Evolutionary conservation across 73 alveolate species (phyloP), one percentile per base, ranked within the genome.

Genomic region (Paramecium tetraurelia): DNA sequence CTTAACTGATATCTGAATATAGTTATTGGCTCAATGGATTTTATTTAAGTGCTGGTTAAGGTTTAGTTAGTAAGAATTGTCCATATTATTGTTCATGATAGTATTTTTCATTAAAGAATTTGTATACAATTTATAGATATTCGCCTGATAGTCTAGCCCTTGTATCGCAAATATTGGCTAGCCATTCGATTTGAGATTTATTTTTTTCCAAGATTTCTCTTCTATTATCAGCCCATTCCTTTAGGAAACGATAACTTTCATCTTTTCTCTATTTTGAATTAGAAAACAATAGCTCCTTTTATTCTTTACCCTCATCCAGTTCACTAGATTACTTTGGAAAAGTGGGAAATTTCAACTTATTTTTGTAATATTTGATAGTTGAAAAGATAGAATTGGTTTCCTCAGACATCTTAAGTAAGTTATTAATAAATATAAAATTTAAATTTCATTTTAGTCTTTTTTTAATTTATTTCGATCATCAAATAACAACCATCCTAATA

Each of bases 241-340:
- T 75, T 12, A 75, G 29, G 7, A 3, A 33, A 14, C 59, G 41
- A 36, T 14, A 36, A 21, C 68, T 7, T 40, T 75, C 87, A 0
- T 75, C 87, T 14, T 75, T 75, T 75, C 59, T 75, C n/a, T 75
- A 36, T 6, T 75, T 75, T 75, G 87, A 75, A 40, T 75, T 75
- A 44, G 69, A 31, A 75, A 36, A 75, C 8, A 75, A 75, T 11
- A 75, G 9, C 5, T 75, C 87, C 50, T 16, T 68, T 68, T 68
- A 68, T 31, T 33, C 84, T 68, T 68, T 4, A 7, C 48, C 16
- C 27, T 68, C 84, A 16, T 68, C 24, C 50, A 68, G 5, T 24
- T 68, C 84, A 53, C 21, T 53, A 18, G 6, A 53, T 4, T 53
- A 53, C 14, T 53, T 53, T 53, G 69, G 31, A 53, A 53, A 53